Conservation (phyloP, 2,329 filamentous ascomycete species). For the Setomelanomma holmii region DNA sequence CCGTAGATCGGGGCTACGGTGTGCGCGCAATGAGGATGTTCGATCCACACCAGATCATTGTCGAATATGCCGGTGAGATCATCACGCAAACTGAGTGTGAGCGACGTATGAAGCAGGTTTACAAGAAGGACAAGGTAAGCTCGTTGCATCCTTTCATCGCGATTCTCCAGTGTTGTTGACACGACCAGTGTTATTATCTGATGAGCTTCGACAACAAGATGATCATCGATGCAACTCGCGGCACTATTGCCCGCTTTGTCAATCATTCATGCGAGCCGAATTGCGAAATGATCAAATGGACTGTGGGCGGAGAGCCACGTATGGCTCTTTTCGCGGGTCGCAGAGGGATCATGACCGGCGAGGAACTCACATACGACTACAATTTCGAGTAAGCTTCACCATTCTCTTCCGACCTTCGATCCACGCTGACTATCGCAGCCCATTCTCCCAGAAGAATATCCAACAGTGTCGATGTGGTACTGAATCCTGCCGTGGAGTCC, state of each 20-base stretch:
- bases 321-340: constrained; percentile 98
- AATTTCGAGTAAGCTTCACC: constrained; percentile 67
- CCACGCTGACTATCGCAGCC: constrained; percentile 37
- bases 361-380: constrained; percentile 95
- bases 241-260: constrained; percentile 95
- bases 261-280: constrained; percentile 98
- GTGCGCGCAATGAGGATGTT: constrained; percentile 91
- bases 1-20: constrained; percentile 84
- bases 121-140: constrained; percentile 89
- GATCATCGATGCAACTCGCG: constrained; percentile 96
- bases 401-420: too few species aligned
- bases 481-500: constrained; percentile 65
- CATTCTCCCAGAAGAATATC: constrained; percentile 65
- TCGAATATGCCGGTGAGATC: constrained; percentile 98
- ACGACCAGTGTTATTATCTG: constrained; percentile 84
- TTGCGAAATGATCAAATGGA: constrained; percentile 98
- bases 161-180: constrained; percentile 29
- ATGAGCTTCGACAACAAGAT: constrained; percentile 99
- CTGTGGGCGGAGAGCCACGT: constrained; percentile 87
- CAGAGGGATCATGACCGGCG: constrained; percentile 87
- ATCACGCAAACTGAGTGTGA: constrained; percentile 95
- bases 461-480: constrained; percentile 70
- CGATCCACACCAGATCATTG: constrained; percentile 89
- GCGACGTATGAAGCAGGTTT: constrained; percentile 88
- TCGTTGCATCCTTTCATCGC: not conserved